phyloP scores from a whole-genome alignment of 345 rosid species.

The Aurinia saxatilis region DNA sequence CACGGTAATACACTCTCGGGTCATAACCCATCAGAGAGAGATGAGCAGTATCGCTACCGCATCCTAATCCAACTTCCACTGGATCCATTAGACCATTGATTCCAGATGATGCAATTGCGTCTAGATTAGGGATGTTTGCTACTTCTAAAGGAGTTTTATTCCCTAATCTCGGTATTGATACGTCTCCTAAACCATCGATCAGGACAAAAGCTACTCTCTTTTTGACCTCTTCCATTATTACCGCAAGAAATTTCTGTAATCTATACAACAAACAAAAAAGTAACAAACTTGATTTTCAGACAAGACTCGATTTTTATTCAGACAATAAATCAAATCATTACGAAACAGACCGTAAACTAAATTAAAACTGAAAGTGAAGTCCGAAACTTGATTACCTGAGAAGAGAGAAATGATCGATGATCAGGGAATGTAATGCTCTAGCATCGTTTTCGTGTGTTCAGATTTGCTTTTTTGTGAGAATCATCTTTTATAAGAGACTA shows the following conservation, averaged over 20 bases:
- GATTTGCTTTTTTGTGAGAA: too few species aligned
- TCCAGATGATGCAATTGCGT: conserved; percentile 86
- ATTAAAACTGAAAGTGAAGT: too few species aligned
- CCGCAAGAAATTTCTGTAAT: not conserved
- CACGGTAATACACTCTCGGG: conserved; percentile 83
- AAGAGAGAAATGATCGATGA: too few species aligned
- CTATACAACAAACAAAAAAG: too few species aligned
- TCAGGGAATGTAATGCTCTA: too few species aligned
- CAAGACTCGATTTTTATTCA: not conserved
- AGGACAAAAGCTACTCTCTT: conserved; percentile 82
- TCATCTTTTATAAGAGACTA: too few species aligned
- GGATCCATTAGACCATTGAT: conserved; percentile 97
- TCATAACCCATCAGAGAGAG: conserved; percentile 90
- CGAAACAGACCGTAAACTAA: too few species aligned
- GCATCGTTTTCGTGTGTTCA: too few species aligned
- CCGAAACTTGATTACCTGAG: too few species aligned
- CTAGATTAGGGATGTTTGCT: conserved; percentile 66
- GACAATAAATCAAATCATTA: too few species aligned
- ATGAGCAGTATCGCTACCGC: conserved; percentile 99
- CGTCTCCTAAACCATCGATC: conserved; percentile 91
- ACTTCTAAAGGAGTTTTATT: conserved; percentile 76
- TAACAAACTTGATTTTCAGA: not conserved
- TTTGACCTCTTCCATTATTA: conserved; percentile 30
- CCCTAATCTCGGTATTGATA: conserved; percentile 70
- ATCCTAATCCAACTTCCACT: conserved; percentile 98